Evolutionary conservation across 208 protist genomes (phyloP).

Genomic region (Phytomonas sp.): DNA sequence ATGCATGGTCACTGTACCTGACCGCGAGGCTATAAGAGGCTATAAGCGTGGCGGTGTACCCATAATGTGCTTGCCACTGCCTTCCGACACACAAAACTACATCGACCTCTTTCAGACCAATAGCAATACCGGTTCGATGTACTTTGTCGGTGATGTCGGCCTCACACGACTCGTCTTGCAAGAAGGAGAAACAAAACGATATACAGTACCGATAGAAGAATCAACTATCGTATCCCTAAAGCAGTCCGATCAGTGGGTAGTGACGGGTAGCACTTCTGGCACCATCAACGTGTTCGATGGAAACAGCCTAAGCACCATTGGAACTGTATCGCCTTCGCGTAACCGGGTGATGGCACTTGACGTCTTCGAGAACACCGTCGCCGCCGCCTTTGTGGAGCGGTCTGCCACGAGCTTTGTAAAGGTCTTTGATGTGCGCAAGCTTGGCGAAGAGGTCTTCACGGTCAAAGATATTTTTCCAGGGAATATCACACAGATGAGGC

Average conservation of each 20-base stretch:
- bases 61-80: slow-evolving; percentile 50
- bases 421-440: slow-evolving; percentile 76
- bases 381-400: slow-evolving; percentile 60
- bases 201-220: slow-evolving; percentile 52
- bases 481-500: slow-evolving; percentile 61
- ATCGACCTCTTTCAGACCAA: slow-evolving; percentile 76
- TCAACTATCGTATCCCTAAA: slow-evolving; percentile 44
- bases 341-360: slow-evolving; percentile 70
- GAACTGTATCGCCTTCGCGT: slow-evolving; percentile 29
- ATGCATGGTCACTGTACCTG: slow-evolving; percentile 67
- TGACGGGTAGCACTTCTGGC: slow-evolving; percentile 56
- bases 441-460: slow-evolving; percentile 45
- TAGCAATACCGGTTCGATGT: slow-evolving; percentile 54
- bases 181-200: slow-evolving; percentile 25
- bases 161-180: slow-evolving; percentile 60
- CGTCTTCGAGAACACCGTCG: slow-evolving; percentile 69
- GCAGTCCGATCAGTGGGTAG: slow-evolving; percentile 62
- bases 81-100: slow-evolving; percentile 57
- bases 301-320: slow-evolving; percentile 34
- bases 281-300: slow-evolving; percentile 49
- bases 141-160: slow-evolving; percentile 73
- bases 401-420: slow-evolving; percentile 61
- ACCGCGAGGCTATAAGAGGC: slow-evolving; percentile 65
- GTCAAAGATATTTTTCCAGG: slow-evolving; percentile 56
- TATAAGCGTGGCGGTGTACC: slow-evolving; percentile 75